Conservation (phyloP, 306 rosid genomes). For the Sesbania bispinosa region DNA sequence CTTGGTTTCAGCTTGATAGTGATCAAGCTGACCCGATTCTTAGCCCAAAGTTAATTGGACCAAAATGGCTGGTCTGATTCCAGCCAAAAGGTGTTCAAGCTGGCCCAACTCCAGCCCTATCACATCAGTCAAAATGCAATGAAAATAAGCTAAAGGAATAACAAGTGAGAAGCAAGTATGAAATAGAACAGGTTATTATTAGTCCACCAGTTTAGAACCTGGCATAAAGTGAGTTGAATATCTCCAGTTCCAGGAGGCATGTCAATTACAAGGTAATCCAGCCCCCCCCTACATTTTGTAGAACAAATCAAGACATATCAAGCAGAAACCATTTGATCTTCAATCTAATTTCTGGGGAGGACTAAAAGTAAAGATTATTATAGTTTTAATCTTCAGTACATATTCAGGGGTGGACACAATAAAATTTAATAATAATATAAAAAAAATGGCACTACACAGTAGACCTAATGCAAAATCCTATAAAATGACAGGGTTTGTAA, state of each 20-base stretch:
- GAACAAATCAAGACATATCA: constrained; percentile 29
- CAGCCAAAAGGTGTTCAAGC: background rate
- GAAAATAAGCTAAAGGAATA: constrained; percentile 3
- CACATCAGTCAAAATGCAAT: background rate
- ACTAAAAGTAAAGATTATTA: background rate
- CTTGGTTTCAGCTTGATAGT: background rate
- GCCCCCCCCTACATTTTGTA: constrained; percentile 75
- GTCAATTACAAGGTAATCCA: constrained; percentile 92
- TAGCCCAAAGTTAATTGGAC: background rate
- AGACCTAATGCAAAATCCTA: constrained; percentile 1
- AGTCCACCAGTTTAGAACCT: constrained; percentile 45
- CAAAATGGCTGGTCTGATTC: background rate
- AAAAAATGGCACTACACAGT: background rate
- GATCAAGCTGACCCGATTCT: background rate
- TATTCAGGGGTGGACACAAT: constrained; percentile 3
- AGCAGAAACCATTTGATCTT: background rate
- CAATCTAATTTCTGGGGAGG: background rate
- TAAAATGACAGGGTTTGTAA: constrained; percentile 11
- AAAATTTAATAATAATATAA: background rate
- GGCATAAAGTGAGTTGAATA: constrained; percentile 96
- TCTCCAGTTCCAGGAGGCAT: constrained; percentile 99
- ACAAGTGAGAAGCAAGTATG: background rate
- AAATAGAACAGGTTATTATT: background rate
- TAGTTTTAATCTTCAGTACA: constrained; percentile 5
- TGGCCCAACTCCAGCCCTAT: background rate